These are phyloP conservation scores for Pilaira anomala DNA, from an alignment of 192 early-diverging fungal species.

Conservation along the genomic window DNA sequence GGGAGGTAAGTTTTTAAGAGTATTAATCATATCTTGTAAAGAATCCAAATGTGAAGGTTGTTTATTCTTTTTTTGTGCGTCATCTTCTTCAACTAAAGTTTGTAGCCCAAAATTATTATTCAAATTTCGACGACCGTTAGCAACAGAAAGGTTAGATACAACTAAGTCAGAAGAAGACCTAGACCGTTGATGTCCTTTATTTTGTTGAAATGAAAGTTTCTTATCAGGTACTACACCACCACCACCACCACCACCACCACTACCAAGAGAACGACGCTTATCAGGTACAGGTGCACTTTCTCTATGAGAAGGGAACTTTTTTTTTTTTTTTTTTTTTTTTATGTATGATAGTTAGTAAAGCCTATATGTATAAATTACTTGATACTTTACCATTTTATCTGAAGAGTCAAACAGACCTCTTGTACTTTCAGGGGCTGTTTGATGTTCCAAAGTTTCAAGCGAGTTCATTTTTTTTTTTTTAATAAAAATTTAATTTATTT, in stretches of 20 bases:
- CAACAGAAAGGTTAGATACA: slow-evolving; percentile 16
- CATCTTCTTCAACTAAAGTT: slow-evolving; percentile 29
- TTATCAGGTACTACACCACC: too few relatives aligned
- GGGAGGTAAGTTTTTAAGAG: slow-evolving; percentile 47
- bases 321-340: not conserved
- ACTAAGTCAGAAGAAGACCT: slow-evolving; percentile 34
- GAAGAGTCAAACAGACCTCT: slow-evolving; percentile 39
- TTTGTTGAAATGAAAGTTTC: too few relatives aligned
- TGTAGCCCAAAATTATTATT: slow-evolving; percentile 26
- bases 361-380: too few relatives aligned
- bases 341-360: too few relatives aligned
- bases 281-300: slow-evolving; percentile 13
- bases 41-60: slow-evolving; percentile 42
- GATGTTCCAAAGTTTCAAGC: slow-evolving; percentile 33
- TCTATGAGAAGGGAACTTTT: slow-evolving; percentile 16
- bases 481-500: too few relatives aligned
- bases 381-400: slow-evolving; percentile 9
- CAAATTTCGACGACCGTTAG: not conserved
- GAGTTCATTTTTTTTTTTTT: not conserved
- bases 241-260: too few relatives aligned
- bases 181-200: slow-evolving; percentile 22
- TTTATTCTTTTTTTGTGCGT: slow-evolving; percentile 23
- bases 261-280: slow-evolving; percentile 5
- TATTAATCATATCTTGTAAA: slow-evolving; percentile 54
- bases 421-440: slow-evolving; percentile 42